Evolutionary conservation across 2,329 filamentous ascomycete species (phyloP), one percentile per base, ranked within the genome.

Genomic region (Diaporthe australafricana): DNA sequence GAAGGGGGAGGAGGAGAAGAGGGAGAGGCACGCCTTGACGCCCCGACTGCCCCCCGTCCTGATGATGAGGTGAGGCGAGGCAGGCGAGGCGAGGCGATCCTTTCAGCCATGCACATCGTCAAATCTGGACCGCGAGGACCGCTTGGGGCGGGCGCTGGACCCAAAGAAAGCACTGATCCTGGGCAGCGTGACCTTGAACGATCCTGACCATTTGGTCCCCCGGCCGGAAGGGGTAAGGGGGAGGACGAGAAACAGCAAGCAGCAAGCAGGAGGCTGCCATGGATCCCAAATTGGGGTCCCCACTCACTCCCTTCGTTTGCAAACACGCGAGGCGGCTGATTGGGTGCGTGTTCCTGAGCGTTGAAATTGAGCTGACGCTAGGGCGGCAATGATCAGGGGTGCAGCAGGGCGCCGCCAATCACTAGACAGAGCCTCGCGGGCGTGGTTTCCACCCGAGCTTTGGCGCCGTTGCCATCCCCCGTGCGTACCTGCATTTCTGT

Each of bases 271-370:
- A 53, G 22, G 40, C 30, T 50, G 60, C 42, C 60, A 50, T 65
- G 60, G 60, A 7, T 63, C 42, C 60, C 60, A 65, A 72, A 72
- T 72, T 73, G 71, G 72, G 52, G 47, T 63, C 30, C 75, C 74
- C 75, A 77, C 75, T 71, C 74, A 69, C 73, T 30, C 78, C 76
- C 25, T 74, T 77, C 76, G 77, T 80, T 57, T 65, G 60, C 11
- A n/a, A 60, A 60, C 17, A 66, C 17, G 17, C 76, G 50, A n/a
- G 38, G 32, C 57, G 32, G 22, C 22, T 73, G 70, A 73, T 72
- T 73, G 72, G 72, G 56, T 38, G 32, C 32, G 48, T 52, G 78
- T 77, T 74, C 73, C 73, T 62, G 77, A 77, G 53, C 50, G 40
- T 57, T 66, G 72, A 73, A 73, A 73, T 73, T 72, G 66, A 67